Percentiles rank a stretch among this genome's conserved stretches.
Conservation (phyloP, 2,329 filamentous ascomycete species). For the Fusarium acutatum region DNA sequence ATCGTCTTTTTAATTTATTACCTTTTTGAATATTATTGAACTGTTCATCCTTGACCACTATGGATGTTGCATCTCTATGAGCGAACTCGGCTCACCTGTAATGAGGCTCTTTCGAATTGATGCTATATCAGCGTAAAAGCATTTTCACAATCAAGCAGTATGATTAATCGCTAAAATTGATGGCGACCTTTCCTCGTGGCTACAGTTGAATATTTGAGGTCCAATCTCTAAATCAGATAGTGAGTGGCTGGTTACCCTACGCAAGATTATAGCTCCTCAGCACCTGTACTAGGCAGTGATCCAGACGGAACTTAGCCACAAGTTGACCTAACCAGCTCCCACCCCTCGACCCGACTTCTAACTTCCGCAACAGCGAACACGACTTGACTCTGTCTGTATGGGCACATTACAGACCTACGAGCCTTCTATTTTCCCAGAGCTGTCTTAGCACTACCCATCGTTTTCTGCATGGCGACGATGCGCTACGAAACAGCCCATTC, state of each 20-base stretch:
- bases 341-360: conserved; percentile 29
- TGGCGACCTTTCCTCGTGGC: not conserved
- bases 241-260: not conserved
- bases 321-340: conserved; percentile 10
- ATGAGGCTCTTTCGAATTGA: not conserved
- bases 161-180: not conserved
- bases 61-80: not conserved
- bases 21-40: not conserved
- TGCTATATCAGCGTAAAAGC: not conserved
- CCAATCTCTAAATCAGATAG: not conserved
- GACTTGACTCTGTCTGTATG: not conserved
- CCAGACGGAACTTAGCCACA: not conserved
- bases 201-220: not conserved
- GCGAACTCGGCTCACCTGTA: not conserved
- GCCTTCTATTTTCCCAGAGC: not conserved
- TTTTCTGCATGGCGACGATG: conserved; percentile 29
- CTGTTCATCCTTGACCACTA: not conserved
- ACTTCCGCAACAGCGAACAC: conserved; percentile 2
- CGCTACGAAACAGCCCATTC: conserved; percentile 19
- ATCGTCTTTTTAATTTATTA: not conserved
- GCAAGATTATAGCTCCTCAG: not conserved
- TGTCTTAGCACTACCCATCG: not conserved
- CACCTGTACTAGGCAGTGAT: conserved; percentile 4
- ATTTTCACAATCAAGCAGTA: not conserved
- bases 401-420: not conserved